Evolutionary conservation across 2,329 filamentous ascomycete genomes (phyloP).

Genomic region (Fusarium mundagurra): DNA sequence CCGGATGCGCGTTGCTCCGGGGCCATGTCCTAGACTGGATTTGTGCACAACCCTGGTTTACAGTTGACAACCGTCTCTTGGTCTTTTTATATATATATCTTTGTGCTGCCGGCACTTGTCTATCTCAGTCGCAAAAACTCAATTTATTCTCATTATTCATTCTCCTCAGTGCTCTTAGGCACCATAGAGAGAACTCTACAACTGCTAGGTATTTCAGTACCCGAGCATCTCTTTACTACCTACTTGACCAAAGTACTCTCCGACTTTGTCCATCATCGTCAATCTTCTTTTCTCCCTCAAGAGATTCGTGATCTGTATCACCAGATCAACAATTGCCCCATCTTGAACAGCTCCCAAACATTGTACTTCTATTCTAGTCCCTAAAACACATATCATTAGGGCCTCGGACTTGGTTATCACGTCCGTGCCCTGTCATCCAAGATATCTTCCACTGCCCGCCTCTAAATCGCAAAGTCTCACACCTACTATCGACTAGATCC

Average conservation of each 20-base stretch:
- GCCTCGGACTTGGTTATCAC: not conserved
- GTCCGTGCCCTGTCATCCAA: constrained; percentile 19
- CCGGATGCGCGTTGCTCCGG: constrained; percentile 29
- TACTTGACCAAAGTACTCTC: not conserved
- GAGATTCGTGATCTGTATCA: constrained; percentile 12
- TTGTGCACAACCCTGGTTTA: constrained; percentile 11
- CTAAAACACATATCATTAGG: constrained; percentile 1
- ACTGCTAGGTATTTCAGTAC: constrained; percentile 2
- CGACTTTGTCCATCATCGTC: not conserved
- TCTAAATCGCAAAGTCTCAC: not conserved
- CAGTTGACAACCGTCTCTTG: not conserved
- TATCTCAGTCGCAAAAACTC: not conserved
- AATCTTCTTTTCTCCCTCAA: not conserved
- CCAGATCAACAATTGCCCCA: constrained; percentile 29
- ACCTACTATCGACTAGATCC: constrained; percentile 8
- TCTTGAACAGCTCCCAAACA: constrained; percentile 1
- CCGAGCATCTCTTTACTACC: not conserved
- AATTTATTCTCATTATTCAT: not conserved
- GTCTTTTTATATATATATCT: constrained; percentile 7
- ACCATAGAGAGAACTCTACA: constrained; percentile 4
- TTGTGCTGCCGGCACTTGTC: constrained; percentile 6
- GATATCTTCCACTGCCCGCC: constrained; percentile 4
- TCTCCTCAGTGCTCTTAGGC: constrained; percentile 26
- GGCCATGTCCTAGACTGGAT: constrained; percentile 13
- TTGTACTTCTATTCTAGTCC: not conserved